These are phyloP conservation scores for Pisolithus albus DNA, from an alignment of 768 basidiomycete genomes.

Conservation along the genomic window DNA sequence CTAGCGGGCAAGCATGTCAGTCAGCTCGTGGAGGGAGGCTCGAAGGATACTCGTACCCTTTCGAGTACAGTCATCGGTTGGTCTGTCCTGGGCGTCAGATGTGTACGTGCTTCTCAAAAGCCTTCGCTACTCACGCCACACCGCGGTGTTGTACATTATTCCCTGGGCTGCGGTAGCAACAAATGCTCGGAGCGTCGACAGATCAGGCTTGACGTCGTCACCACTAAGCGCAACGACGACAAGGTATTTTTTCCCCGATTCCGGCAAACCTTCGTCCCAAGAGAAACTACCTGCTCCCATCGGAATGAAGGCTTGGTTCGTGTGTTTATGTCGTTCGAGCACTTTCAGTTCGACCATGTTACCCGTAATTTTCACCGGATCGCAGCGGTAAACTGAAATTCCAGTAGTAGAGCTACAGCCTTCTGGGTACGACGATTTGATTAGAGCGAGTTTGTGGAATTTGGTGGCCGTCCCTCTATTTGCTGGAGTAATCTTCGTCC, in stretches of 20 bases:
- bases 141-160: constrained; percentile 70
- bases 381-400: constrained; percentile 81
- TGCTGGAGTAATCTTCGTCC: constrained; percentile 67
- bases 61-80: constrained; percentile 86
- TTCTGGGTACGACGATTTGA: constrained; percentile 58
- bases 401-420: constrained; percentile 52
- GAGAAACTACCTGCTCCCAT: constrained; percentile 58
- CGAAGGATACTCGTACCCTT: constrained; percentile 39
- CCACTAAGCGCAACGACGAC: constrained; percentile 85
- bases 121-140: constrained; percentile 77
- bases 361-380: constrained; percentile 39
- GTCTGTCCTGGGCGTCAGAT: constrained; percentile 41
- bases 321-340: constrained; percentile 86
- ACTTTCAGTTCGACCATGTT: constrained; percentile 55
- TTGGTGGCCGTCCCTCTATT: constrained; percentile 90
- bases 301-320: constrained; percentile 91
- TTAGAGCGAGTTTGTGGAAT: constrained; percentile 83
- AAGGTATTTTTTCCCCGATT: constrained; percentile 56
- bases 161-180: constrained; percentile 76
- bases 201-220: constrained; percentile 66
- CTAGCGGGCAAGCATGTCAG: constrained; percentile 32
- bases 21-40: constrained; percentile 1
- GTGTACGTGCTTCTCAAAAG: not conserved
- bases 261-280: constrained; percentile 39
- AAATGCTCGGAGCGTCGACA: constrained; percentile 74